Base-by-base conservation (phyloP, 129 eudicot genomes). In the Flaveria ramosissima region DNA sequence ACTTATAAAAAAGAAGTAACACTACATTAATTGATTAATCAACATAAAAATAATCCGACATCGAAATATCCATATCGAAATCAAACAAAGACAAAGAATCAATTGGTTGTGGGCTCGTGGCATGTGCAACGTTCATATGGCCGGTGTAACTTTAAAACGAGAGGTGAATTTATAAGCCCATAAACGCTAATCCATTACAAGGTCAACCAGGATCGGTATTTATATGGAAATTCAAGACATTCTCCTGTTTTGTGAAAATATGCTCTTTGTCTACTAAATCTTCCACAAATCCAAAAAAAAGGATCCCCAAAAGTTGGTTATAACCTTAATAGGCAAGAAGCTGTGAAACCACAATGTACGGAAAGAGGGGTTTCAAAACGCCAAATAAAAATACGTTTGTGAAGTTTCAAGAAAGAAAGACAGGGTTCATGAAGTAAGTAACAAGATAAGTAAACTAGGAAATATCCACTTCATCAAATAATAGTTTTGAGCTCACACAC, bases 401-500 rank as follows among this genome's bases (percentile, higher is more conserved):
- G 48, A 30, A 60, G 13, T 47, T 57, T 26, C 30, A 9, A 23
- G 17, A 48, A 71, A 79, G 72, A 61, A 21, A 61, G 45, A 48
- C 23, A 48, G 14, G 67, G 19, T 71, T 71, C 21, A 50, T 10
- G 64, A 78, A 71, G 23, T 59, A 27, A 36, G 32, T 14, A 27
- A 59, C 15, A 46, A 19, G 21, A 17, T 72, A 36, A 67, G 11
- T 57, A 75, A 60, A 76, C 30, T 13, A 42, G 19, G 14, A n/a
- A 19, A 11, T 60, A 50, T 46, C 43, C 55, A 50, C 71, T 48
- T 47, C 66, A 39, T 71, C 52, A 57, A 26, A 70, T 78, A 43
- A 70, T 61, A 63, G 65, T 70, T 60, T 55, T 70, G 76, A 26
- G 76, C 61, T 70, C 51, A 30, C 64, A 46, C 51, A 46, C 15